Base-by-base conservation (phyloP, 2,329 filamentous ascomycete genomes). In the Ophiostoma himal-ulmi region DNA sequence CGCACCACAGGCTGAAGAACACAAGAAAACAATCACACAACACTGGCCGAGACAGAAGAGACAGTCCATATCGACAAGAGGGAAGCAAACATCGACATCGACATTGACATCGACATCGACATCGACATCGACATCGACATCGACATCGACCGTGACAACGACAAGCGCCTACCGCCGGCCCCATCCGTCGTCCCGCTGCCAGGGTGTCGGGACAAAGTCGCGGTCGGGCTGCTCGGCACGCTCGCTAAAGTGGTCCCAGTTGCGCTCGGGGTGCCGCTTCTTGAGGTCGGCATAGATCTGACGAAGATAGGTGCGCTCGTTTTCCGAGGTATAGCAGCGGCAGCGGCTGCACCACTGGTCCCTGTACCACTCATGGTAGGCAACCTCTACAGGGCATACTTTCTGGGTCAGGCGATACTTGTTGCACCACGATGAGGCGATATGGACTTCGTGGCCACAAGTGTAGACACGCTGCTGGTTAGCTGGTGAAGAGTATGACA, bases 161-260 rank as follows among this genome's bases (percentile, higher is more conserved):
- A 62, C 26, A 34, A 4, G n/a, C 1, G 20, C 26, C 14, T 64
- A 37, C 20, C 34, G 17, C 60, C 20, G 26, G 17, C 60, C 60
- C 60, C 60, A 39, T 22, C 60, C 30, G 10, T 64, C 60, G 6
- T 64, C 60, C 7, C 60, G 60, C 60, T 64, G 60, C 34, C 60
- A 64, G 5, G 60, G 30, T 7, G 60, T 64, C 20, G 60, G 60
- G 13, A 22, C 20, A 37, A 64, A 64, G 17, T 64, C 34, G 30
- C 60, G 60, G 60, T 64, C 60, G 4, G 64, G 68, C 22, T 26
- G 48, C 22, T 65, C 48, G 17, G 22, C 69, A 36, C 30, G 36
- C 11, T 37, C n/a, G 34, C 65, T 17, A 36, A 70, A 22, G 37
- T n/a, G 22, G n/a, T 70, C 65, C 69, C 69, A 70, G 69, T 70